phyloP scores from a whole-genome alignment of 2,329 filamentous ascomycete species.

The Alternaria gaisen region DNA sequence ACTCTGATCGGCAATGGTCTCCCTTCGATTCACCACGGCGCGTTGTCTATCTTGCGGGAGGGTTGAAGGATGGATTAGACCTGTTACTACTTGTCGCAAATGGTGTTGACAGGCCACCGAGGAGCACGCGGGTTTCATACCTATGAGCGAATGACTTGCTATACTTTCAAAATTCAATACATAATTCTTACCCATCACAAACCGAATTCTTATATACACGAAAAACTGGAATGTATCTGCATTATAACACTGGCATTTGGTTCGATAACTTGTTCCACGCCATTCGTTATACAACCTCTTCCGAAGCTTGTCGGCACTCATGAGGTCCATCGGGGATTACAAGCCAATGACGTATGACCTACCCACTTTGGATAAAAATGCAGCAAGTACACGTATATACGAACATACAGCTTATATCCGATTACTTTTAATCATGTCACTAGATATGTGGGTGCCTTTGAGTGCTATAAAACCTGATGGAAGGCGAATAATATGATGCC shows the following conservation, averaged over 20 bases:
- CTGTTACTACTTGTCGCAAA: neutral
- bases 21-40: neutral
- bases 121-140: neutral
- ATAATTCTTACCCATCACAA: constrained; percentile 7
- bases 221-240: neutral
- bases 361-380: neutral
- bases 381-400: neutral
- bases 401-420: neutral
- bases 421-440: neutral
- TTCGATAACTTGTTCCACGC: neutral
- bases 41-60: neutral
- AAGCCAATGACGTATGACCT: constrained; percentile 7
- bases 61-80: neutral
- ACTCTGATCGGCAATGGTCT: neutral
- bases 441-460: neutral
- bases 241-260: neutral
- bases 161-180: constrained; percentile 19
- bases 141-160: constrained; percentile 5
- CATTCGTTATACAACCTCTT: neutral
- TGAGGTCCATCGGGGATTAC: constrained; percentile 10
- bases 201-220: neutral
- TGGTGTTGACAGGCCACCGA: neutral
- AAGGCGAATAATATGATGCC: neutral
- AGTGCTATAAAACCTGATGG: neutral
- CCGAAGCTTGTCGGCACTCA: constrained; percentile 18